Evolutionary conservation across 495 filamentous ascomycete species (phyloP).

Genomic region (Aspergillus leporis): DNA sequence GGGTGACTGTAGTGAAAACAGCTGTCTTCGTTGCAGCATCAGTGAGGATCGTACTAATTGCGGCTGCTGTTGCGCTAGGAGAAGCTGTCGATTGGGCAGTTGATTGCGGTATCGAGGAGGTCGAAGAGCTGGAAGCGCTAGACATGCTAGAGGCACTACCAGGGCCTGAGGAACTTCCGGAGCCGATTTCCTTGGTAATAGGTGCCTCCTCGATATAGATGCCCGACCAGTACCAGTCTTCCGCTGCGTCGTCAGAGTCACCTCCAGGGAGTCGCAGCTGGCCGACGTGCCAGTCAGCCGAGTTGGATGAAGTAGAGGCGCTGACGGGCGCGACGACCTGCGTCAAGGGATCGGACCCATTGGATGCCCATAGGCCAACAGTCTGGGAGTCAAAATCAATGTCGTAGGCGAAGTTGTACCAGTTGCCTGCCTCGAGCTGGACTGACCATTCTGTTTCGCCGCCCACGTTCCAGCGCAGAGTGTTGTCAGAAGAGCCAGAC

Average conservation of each 20-base stretch:
- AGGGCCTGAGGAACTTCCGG: not conserved
- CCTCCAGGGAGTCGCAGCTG: conserved; percentile 62
- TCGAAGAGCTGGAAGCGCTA: not conserved
- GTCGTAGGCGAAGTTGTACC: conserved; percentile 72
- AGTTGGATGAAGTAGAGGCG: conserved; percentile 63
- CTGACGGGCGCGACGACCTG: conserved; percentile 58
- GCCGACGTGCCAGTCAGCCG: conserved; percentile 73
- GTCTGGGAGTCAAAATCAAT: conserved; percentile 60
- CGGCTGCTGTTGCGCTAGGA: not conserved
- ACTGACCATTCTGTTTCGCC: conserved; percentile 54
- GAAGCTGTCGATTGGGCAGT: not conserved
- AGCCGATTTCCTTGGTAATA: conserved; percentile 42
- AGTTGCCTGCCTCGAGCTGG: conserved; percentile 55
- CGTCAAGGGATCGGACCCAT: conserved; percentile 56
- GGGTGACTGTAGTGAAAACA: not conserved
- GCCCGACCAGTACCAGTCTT: conserved; percentile 75
- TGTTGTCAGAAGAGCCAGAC: conserved; percentile 53
- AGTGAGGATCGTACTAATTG: not conserved
- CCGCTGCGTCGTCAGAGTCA: conserved; percentile 48
- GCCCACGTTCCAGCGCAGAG: conserved; percentile 54
- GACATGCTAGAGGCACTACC: not conserved
- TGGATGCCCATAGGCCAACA: conserved; percentile 69
- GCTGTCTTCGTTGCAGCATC: not conserved
- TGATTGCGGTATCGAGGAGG: not conserved
- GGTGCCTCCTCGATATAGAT: conserved; percentile 66